A percentile compares a stretch with the other conserved stretches of the same genome.
Evolutionary conservation across 495 filamentous ascomycete species (phyloP).

Genomic region (Hypoxylon fragiforme): DNA sequence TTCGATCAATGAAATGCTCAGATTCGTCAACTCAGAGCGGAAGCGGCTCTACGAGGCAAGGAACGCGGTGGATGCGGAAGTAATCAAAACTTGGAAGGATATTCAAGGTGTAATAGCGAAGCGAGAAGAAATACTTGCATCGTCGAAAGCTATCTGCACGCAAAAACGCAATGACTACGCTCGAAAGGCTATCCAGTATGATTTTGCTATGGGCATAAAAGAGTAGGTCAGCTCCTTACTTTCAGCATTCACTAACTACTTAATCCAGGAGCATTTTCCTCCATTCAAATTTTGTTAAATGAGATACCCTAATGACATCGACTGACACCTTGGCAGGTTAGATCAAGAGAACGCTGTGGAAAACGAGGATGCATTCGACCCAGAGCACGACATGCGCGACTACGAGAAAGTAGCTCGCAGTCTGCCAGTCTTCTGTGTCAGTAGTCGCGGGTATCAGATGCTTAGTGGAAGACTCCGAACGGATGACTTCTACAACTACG

Average conservation of each 20-base stretch:
- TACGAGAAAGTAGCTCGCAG: constrained; percentile 61
- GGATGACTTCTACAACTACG: constrained; percentile 45
- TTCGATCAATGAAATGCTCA: no score
- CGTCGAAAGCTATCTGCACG: constrained; percentile 56
- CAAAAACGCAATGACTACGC: constrained; percentile 62
- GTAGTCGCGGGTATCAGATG: constrained; percentile 63
- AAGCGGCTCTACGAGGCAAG: constrained; percentile 26
- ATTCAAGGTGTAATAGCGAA: constrained; percentile 32
- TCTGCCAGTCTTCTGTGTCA: constrained; percentile 68
- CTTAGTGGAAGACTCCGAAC: constrained; percentile 55
- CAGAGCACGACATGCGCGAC: constrained; percentile 56
- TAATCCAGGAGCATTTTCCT: neutral
- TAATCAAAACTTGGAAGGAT: constrained; percentile 8
- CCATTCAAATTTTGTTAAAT: neutral
- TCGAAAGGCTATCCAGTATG: constrained; percentile 57
- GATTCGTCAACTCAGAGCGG: constrained; percentile 34
- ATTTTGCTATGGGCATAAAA: constrained; percentile 63
- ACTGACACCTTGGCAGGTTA: constrained; percentile 26
- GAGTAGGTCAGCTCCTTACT: constrained; percentile 43
- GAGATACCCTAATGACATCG: no score
- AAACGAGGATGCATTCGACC: constrained; percentile 41
- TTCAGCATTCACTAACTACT: neutral
- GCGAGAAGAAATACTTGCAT: constrained; percentile 18
- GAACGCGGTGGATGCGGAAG: constrained; percentile 12
- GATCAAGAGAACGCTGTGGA: constrained; percentile 39